Base-by-base conservation (phyloP, 768 basidiomycete genomes). In the Trametes cinnabarina region DNA sequence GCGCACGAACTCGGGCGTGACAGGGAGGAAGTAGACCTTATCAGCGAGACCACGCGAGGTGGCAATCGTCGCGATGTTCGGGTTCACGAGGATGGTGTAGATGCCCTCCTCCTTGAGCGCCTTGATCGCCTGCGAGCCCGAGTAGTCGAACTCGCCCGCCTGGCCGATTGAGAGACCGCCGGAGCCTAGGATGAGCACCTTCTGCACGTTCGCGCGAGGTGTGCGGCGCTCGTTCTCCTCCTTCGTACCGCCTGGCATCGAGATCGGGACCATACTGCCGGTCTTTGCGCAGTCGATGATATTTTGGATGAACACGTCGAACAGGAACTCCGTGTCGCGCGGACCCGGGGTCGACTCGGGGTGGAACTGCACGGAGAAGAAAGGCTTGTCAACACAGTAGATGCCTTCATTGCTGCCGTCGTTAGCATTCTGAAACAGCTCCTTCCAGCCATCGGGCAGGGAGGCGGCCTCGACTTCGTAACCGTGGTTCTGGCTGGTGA, bases 141-240 rank as follows among this genome's bases (percentile, higher is more conserved):
- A 98, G 76, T 99, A 99, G 75, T 99, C 97, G 75, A 99, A 99
- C 74, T 99, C 97, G 65, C 97, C 97, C 0, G 97, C 97, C 71
- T 99, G 97, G 48, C 97, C 97, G 63, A 99, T 99, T 11, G 95
- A 98, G 19, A 99, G 78, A 62, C 97, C 97, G 26, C 97, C 97
- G 6, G 96, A 98, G 46, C 97, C 97, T 49, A 99, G 86, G 64
- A 99, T 93, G 65, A 99, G 81, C 52, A 99, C 95, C 76, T 99
- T 99, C 66, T 82, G 84, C 51, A 97, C 93, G 60, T 88, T 81
- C 56, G 81, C 82, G 60, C 85, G 86, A 49, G 88, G 90, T 40
- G 81, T 77, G 52, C 79, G 84, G 73, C 69, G 78, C 63, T 88
- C 87, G 73, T 95, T 96, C 60, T 93, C 92, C 65, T 82, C 89